Evolutionary conservation across 176 grass and related monocot genomes (phyloP).

Genomic region (Phyllostachys edulis): DNA sequence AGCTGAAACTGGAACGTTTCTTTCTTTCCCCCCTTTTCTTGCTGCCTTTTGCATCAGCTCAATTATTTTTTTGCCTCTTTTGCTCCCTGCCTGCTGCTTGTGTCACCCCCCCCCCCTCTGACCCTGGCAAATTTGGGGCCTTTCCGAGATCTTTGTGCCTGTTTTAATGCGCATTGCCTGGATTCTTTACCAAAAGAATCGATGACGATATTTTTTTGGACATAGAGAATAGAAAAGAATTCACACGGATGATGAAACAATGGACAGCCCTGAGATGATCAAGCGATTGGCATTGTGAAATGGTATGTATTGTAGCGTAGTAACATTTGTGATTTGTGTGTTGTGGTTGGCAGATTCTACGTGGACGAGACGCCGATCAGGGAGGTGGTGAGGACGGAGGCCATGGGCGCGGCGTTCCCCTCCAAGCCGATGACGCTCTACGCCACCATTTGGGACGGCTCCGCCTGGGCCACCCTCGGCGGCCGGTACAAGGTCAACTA

Average conservation of each 20-base stretch:
- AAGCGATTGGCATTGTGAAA: neutral
- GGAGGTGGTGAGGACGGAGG: constrained; percentile 57
- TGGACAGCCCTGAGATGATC: neutral
- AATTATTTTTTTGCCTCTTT: constrained; percentile 4
- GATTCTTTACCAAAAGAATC: constrained; percentile 42
- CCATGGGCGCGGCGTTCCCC: constrained; percentile 71
- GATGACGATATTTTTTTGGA: neutral
- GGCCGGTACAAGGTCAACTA: constrained; percentile 86
- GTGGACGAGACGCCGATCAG: constrained; percentile 83
- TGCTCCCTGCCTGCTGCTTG: constrained; percentile 14
- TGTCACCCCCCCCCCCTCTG: constrained; percentile 19
- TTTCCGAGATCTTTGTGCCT: constrained; percentile 22
- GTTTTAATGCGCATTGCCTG: constrained; percentile 33
- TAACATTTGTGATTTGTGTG: neutral
- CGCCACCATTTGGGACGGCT: constrained; percentile 97
- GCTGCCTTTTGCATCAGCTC: neutral
- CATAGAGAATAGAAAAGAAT: neutral
- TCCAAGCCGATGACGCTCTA: constrained; percentile 93
- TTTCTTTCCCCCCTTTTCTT: neutral
- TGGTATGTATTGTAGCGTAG: too few relatives aligned
- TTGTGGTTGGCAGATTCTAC: constrained; percentile 57
- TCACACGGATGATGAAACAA: neutral
- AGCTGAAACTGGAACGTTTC: neutral
- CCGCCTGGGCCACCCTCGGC: constrained; percentile 77
- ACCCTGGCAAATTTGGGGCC: constrained; percentile 15